Evolutionary conservation across 2,329 filamentous ascomycete genomes (phyloP).

Genomic region (Phaeomoniella chlamydospora): DNA sequence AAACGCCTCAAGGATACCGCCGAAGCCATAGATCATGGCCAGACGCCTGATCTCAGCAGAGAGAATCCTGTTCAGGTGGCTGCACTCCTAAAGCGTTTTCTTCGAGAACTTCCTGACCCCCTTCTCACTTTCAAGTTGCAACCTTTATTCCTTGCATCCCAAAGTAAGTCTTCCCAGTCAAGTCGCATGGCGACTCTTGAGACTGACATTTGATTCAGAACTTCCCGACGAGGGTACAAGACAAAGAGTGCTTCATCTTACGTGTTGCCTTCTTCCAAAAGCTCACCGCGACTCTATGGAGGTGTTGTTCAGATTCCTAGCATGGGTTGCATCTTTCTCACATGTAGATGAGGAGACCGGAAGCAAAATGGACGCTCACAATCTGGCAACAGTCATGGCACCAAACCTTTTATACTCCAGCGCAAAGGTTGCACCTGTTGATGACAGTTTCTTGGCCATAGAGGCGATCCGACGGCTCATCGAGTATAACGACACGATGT

Average conservation of each 20-base stretch:
- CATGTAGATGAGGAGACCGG: conserved; percentile 94
- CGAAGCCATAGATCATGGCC: conserved; percentile 74
- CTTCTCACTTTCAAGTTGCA: conserved; percentile 92
- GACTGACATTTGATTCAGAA: too few species aligned
- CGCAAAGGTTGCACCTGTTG: conserved; percentile 40
- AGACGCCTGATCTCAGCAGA: conserved; percentile 70
- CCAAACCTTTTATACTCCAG: conserved; percentile 70
- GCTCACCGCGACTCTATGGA: conserved; percentile 86
- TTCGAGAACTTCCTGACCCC: conserved; percentile 87
- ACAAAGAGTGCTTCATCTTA: conserved; percentile 73
- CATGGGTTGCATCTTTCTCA: conserved; percentile 95
- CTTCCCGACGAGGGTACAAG: conserved; percentile 69
- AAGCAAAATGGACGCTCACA: conserved; percentile 98
- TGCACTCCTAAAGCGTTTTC: conserved; percentile 85
- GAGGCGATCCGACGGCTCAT: conserved; percentile 86
- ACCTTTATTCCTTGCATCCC: conserved; percentile 74
- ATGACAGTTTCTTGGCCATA: conserved; percentile 84
- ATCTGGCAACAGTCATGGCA: conserved; percentile 91
- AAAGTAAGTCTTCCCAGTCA: conserved; percentile 47
- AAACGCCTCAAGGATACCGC: conserved; percentile 78
- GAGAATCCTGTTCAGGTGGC: conserved; percentile 90
- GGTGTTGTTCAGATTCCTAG: conserved; percentile 88
- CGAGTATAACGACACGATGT: conserved; percentile 89
- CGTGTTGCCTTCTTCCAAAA: conserved; percentile 86
- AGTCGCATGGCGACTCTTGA: too few species aligned